Evolutionary conservation across 2,329 filamentous ascomycete genomes (phyloP), one percentile per base, ranked within the genome.

Genomic region (Aphanoascus verrucosus): DNA sequence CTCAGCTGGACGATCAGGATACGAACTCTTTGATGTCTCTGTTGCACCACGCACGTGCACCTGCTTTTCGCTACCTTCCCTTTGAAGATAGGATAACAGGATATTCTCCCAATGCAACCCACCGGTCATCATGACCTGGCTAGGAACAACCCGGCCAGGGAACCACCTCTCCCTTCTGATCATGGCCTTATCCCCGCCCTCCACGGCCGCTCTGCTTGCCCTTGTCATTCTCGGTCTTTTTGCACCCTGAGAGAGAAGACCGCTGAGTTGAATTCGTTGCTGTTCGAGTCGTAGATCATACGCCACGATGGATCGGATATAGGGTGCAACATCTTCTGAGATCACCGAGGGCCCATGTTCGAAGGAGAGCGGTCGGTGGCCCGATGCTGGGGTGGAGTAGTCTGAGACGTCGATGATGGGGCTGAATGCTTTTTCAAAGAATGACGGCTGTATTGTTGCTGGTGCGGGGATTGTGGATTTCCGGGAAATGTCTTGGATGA

Each of bases 251-350:
- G 78, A 81, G 11, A 86, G 69, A 1, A 88, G 67, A 52, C 75
- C 81, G 58, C 80, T 81, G 8, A 86, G 68, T 15, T 77, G 77
- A 6, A 79, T 65, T 9, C 88, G 79, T 58, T 88, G 80, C 56
- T 81, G 74, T 62, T 88, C 84, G 1, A 93, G 77, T 1, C 75
- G 76, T 17, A 81, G 72, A 61, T 97, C 91, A 63, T 84, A 86
- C 0, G 82, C 76, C 1, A 91, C 82, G 56, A 98, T 97, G 37
- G 78, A 77, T 9, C 94, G 85, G n/a, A 97, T 80, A 66, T 88
- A 97, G 0, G 94, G 93, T 0, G 89, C 90, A 1, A 97, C 74
- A 58, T 98, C 93, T 11, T 84, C 72, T 0, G 80, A 77, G 32
- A 95, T 80, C 17, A 83, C 73, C 0, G 69, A 66, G 61, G 85